A percentile compares a stretch with the other conserved stretches of the same genome.
phyloP scores from a whole-genome alignment of 768 basidiomycete genomes.

The Cyclocybe cylindracea region DNA sequence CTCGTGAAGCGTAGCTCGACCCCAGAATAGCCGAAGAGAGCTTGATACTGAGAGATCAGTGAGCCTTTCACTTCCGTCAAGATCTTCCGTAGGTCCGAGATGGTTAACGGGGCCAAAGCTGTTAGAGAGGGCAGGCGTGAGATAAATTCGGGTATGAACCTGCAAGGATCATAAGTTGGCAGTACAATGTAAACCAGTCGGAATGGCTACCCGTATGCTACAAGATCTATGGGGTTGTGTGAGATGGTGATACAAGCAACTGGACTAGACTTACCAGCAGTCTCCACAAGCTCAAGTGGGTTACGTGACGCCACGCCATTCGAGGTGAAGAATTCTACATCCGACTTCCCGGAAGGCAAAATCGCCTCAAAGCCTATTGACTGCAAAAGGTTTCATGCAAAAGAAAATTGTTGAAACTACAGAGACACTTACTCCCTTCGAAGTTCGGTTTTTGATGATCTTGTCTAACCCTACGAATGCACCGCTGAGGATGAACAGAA shows the following conservation, averaged over 20 bases:
- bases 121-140: slow-evolving; percentile 93
- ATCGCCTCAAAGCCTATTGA: slow-evolving; percentile 82
- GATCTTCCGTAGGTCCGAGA: slow-evolving; percentile 83
- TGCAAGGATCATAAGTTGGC: slow-evolving; percentile 22
- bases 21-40: slow-evolving; percentile 81
- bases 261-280: slow-evolving; percentile 47
- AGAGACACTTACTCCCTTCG: slow-evolving; percentile 71
- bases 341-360: slow-evolving; percentile 37
- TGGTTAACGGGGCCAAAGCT: slow-evolving; percentile 75
- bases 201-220: slow-evolving; percentile 70
- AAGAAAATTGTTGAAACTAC: no score
- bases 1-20: slow-evolving; percentile 88
- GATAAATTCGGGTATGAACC: slow-evolving; percentile 95
- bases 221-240: slow-evolving; percentile 55
- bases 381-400: slow-evolving; percentile 34
- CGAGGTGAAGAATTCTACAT: slow-evolving; percentile 76
- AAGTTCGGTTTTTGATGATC: slow-evolving; percentile 75
- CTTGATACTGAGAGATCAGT: slow-evolving; percentile 85
- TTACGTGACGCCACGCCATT: slow-evolving; percentile 59
- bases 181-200: background rate
- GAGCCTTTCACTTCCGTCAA: slow-evolving; percentile 92
- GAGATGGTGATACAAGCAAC: background rate
- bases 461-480: slow-evolving; percentile 92
- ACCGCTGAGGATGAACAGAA: slow-evolving; percentile 93
- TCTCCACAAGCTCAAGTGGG: slow-evolving; percentile 70